A percentile compares a stretch with the other conserved stretches of the same genome.
These are phyloP conservation scores for Colletotrichum noveboracense DNA, from an alignment of 2,329 filamentous ascomycete species.

Conservation along the genomic window DNA sequence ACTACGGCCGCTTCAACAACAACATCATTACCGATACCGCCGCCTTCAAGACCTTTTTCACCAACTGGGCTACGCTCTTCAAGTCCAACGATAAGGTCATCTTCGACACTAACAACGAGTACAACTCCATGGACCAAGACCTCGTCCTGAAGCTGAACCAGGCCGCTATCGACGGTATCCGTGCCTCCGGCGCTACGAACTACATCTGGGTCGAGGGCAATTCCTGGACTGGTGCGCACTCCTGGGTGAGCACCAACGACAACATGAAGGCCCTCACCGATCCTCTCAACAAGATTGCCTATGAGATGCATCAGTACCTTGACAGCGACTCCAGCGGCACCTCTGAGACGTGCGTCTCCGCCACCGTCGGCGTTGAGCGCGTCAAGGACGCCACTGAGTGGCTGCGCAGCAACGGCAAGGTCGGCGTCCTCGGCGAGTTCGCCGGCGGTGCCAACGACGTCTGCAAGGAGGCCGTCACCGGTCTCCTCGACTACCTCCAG, in stretches of 20 bases:
- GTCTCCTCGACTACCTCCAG: constrained; percentile 51
- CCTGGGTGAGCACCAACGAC: constrained; percentile 35
- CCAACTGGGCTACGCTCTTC: constrained; percentile 53
- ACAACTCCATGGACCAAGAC: constrained; percentile 60
- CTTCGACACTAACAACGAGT: constrained; percentile 67
- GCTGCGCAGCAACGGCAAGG: constrained; percentile 53
- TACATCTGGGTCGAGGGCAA: constrained; percentile 57
- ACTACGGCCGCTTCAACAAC: constrained; percentile 55
- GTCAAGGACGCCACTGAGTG: constrained; percentile 48
- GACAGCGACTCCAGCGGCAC: constrained; percentile 54
- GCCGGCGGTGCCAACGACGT: constrained; percentile 50
- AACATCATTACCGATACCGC: constrained; percentile 51
- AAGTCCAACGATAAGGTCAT: constrained; percentile 54
- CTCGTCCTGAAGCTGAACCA: constrained; percentile 62
- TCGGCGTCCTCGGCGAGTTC: constrained; percentile 54
- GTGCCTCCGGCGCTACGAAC: constrained; percentile 53
- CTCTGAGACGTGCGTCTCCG: constrained; percentile 42
- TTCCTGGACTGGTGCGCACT: constrained; percentile 48
- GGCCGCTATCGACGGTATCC: constrained; percentile 62
- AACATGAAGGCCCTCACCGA: constrained; percentile 46
- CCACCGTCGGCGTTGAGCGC: constrained; percentile 47
- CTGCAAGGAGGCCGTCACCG: constrained; percentile 52
- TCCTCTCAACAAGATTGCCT: constrained; percentile 46
- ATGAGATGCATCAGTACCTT: constrained; percentile 60
- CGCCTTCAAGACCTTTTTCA: constrained; percentile 58